These are phyloP conservation scores for Solanum peruvianum DNA, from an alignment of 257 asterid genomes.

Conservation along the genomic window DNA sequence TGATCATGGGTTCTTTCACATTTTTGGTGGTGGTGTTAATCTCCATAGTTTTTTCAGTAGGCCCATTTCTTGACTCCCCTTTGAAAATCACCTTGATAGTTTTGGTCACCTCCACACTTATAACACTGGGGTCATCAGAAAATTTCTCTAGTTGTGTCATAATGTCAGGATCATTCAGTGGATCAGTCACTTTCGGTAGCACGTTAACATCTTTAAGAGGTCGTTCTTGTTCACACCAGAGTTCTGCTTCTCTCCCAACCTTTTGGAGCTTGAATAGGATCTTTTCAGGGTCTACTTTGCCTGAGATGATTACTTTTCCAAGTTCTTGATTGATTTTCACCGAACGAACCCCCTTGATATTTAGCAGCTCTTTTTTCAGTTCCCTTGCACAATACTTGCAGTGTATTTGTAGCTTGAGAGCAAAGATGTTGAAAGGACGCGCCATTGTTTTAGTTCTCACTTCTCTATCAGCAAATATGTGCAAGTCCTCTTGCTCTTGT, in stretches of 20 bases:
- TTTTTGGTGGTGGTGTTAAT: neutral
- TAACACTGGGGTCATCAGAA: neutral
- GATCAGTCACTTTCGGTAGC: neutral
- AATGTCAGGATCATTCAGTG: neutral
- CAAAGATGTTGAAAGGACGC: neutral
- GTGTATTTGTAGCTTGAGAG: constrained; percentile 8
- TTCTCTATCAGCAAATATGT: neutral
- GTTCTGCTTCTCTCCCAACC: constrained; percentile 10
- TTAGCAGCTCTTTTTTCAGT: neutral
- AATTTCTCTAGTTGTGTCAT: neutral
- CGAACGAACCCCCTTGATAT: neutral
- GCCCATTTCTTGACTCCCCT: neutral
- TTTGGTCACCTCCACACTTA: neutral
- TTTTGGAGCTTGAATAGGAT: neutral
- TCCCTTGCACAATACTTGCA: constrained; percentile 3
- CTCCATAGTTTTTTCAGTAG: neutral
- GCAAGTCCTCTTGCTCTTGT: neutral
- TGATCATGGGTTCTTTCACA: neutral
- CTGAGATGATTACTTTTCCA: constrained; percentile 4
- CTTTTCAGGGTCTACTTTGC: constrained; percentile 6
- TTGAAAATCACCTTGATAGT: neutral
- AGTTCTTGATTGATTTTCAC: neutral
- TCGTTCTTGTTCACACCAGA: neutral
- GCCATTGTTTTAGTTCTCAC: neutral
- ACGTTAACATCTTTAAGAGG: neutral